phyloP scores from a whole-genome alignment of 805 yeast genomes.

The Kodamaea laetipori region DNA sequence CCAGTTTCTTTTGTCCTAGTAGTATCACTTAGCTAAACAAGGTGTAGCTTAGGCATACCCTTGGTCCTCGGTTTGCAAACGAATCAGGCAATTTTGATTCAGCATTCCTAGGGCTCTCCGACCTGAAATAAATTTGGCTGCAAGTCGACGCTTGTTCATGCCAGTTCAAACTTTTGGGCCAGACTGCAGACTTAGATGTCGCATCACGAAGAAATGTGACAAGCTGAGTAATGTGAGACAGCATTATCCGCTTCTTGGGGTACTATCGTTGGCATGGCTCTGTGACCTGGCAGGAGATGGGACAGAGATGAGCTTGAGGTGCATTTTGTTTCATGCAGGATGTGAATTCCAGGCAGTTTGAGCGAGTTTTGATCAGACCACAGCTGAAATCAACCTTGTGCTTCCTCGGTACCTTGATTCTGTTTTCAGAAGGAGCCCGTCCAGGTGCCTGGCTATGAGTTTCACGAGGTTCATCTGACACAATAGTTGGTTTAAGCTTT shows the following conservation, averaged over 20 bases:
- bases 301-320: neutral
- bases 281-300: neutral
- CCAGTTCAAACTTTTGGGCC: conserved; percentile 1
- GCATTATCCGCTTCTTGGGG: neutral
- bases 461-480: conserved; percentile 1
- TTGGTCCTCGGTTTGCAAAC: neutral
- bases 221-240: neutral
- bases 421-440: neutral
- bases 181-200: neutral
- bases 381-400: neutral
- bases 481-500: conserved; percentile 1
- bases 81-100: conserved; percentile 5
- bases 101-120: neutral
- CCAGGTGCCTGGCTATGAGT: neutral
- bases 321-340: neutral
- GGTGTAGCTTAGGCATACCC: conserved; percentile 1
- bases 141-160: conserved; percentile 11
- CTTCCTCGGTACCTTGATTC: neutral
- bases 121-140: conserved; percentile 2
- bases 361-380: neutral
- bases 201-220: conserved; percentile 6
- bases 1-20: neutral
- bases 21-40: neutral
- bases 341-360: neutral
- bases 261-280: too few species aligned